Evolutionary conservation across 208 protist species (phyloP), one percentile per base, ranked within the genome.

Genomic region (Angomonas ambiguus): DNA sequence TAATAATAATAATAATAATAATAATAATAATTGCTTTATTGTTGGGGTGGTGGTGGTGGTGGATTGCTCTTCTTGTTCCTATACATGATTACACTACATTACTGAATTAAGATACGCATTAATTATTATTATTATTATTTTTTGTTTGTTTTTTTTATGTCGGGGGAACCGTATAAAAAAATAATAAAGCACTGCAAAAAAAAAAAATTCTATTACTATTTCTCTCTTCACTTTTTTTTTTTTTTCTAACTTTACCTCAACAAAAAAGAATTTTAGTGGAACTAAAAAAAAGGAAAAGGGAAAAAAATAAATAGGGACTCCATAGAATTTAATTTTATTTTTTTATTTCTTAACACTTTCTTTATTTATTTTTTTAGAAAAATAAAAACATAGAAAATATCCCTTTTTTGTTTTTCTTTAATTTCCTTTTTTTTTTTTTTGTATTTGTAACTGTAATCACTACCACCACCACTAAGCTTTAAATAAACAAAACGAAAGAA

Each of bases 361-460:
- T 60, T 60, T 60, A 2, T 60, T 60, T 60, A 38, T 18, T 38
- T 34, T 60, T 8, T 60, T 8, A 11, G 4, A 48, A 16, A 25
- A 45, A 33, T 62, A 13, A n/a, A 62, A 28, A 65, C 11, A 65
- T 2, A 4, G 55, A 66, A 66, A 25, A 3, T 22, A 31, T 51
- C 6, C 13, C 28, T 69, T 35, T 59, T 61, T 69, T 66, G 63
- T 30, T 72, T 8, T 27, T 60, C 16, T 31, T 27, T 60, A 41
- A 4, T 4, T 51, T 25, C 60, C 48, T 20, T 38, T 35, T 31
- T 45, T 4, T 32, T 33, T 34, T 62, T 45, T 59, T 5, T 60
- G 32, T 58, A 53, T 31, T 10, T 5, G n/a, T n/a, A n/a, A n/a
- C n/a, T n/a, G n/a, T n/a, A n/a, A n/a, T n/a, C n/a, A n/a, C n/a